Evolutionary conservation across 257 asterid species (phyloP).

Genomic region (Striga asiatica): DNA sequence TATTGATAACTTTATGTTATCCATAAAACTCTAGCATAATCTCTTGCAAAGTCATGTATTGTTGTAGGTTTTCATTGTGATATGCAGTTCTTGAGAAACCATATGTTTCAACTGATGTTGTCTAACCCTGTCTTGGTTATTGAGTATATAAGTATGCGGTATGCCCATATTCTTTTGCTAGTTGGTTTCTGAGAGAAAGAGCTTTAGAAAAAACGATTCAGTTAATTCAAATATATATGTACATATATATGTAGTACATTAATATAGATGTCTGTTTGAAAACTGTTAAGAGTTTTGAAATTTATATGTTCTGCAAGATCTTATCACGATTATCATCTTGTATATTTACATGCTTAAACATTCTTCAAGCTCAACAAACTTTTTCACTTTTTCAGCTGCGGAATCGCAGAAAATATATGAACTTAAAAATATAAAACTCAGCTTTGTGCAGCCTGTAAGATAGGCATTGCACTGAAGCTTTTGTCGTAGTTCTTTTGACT

Average conservation of each 20-base stretch:
- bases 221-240: not conserved
- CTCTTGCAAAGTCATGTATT: not conserved
- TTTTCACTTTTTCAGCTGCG: constrained; percentile 1
- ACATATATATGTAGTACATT: not conserved
- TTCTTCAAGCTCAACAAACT: not conserved
- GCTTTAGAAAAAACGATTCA: not conserved
- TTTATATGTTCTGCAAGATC: not conserved
- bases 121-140: not conserved
- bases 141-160: too few species aligned
- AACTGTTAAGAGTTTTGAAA: constrained; percentile 6
- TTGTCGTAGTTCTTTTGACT: not conserved
- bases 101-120: constrained; percentile 2
- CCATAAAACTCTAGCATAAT: not conserved
- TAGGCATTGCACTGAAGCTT: constrained; percentile 1
- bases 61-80: constrained; percentile 4
- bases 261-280: too few species aligned
- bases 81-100: constrained; percentile 2
- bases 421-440: not conserved
- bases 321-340: not conserved
- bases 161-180: not conserved
- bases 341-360: not conserved
- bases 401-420: not conserved
- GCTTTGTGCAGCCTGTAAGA: constrained; percentile 9
- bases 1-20: not conserved
- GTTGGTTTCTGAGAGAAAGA: not conserved